phyloP scores from a whole-genome alignment of 768 basidiomycete species.

The Mycena latifolia region DNA sequence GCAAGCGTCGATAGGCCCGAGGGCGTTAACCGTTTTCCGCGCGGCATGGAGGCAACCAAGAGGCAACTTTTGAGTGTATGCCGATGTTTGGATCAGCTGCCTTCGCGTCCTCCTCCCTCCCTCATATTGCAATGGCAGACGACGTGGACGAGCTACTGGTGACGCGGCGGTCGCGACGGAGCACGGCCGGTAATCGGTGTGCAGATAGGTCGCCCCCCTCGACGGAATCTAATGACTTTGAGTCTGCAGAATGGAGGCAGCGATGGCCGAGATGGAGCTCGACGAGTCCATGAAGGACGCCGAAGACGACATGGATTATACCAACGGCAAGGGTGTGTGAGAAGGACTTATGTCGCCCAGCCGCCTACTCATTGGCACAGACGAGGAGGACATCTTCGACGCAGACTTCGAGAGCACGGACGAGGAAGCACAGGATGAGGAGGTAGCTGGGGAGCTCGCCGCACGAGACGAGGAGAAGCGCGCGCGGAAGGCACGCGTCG shows the following conservation, averaged over 20 bases:
- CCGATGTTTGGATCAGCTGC: background rate
- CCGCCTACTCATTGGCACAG: constrained; percentile 49
- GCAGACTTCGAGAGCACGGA: constrained; percentile 92
- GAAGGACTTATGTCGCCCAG: background rate
- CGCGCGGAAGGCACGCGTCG: constrained; percentile 56
- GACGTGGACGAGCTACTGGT: constrained; percentile 60
- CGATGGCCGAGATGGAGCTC: constrained; percentile 75
- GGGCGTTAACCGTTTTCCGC: constrained; percentile 21
- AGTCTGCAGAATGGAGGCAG: constrained; percentile 79
- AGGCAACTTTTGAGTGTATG: background rate
- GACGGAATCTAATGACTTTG: constrained; percentile 24
- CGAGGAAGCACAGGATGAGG: constrained; percentile 72
- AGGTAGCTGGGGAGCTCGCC: constrained; percentile 68
- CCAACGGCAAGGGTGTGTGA: constrained; percentile 68
- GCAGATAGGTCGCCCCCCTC: constrained; percentile 24
- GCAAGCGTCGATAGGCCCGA: constrained; percentile 25
- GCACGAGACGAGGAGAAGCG: constrained; percentile 71
- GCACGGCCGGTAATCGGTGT: constrained; percentile 85
- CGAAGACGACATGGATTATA: constrained; percentile 83
- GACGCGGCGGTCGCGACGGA: constrained; percentile 72
- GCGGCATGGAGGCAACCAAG: constrained; percentile 20
- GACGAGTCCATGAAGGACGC: constrained; percentile 69
- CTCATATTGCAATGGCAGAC: background rate
- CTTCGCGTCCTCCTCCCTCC: background rate
- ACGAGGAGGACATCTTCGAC: constrained; percentile 85